phyloP scores from a whole-genome alignment of 257 asterid genomes.

The Thymus quinquecostatus region DNA sequence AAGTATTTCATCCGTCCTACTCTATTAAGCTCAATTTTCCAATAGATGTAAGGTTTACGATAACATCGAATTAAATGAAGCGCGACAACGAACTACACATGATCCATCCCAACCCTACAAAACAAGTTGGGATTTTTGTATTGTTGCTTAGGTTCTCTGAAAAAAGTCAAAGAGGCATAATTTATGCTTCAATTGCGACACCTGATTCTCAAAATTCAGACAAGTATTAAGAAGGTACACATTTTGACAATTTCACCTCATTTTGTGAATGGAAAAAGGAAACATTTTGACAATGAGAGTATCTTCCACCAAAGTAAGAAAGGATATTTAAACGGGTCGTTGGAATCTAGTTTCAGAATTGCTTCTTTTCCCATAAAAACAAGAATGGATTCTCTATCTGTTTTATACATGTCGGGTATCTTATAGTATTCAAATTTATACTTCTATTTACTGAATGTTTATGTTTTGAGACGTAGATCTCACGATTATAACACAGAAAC shows the following conservation, averaged over 20 bases:
- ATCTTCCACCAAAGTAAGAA: not conserved
- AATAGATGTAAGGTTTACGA: no score
- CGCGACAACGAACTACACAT: no score
- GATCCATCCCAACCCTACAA: not conserved
- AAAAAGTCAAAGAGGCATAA: slow-evolving; percentile 13
- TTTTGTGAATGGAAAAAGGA: not conserved
- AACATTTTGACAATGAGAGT: not conserved
- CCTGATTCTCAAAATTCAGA: not conserved
- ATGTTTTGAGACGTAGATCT: no score
- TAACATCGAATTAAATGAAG: no score
- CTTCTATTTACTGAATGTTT: no score
- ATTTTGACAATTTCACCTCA: not conserved
- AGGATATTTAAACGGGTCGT: not conserved
- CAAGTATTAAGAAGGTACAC: not conserved
- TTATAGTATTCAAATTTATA: no score
- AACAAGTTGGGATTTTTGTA: not conserved
- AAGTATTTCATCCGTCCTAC: no score
- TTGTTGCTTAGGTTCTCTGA: not conserved
- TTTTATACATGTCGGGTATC: not conserved
- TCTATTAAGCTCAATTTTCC: no score
- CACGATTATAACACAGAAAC: no score
- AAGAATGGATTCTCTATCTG: no score
- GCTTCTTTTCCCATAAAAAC: not conserved
- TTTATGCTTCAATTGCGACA: not conserved
- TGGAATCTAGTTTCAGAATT: slow-evolving; percentile 5